phyloP scores from a whole-genome alignment of 176 grass and related monocot genomes.

The Phyllostachys edulis region DNA sequence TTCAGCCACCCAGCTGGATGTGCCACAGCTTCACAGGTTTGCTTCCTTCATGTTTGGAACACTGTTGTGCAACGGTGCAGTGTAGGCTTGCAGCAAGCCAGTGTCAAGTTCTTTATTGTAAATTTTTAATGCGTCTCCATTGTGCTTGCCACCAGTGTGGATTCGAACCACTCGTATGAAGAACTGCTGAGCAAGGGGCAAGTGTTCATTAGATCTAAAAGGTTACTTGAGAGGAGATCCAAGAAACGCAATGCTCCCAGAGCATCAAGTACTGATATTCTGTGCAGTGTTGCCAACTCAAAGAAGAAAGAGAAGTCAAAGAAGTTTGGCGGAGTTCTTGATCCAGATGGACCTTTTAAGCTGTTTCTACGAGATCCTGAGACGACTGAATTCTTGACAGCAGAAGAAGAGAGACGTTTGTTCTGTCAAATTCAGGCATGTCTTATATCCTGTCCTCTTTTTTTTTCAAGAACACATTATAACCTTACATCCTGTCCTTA shows the following conservation, averaged over 20 bases:
- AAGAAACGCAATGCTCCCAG: constrained; percentile 40
- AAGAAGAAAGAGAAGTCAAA: constrained; percentile 41
- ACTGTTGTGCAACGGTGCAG: not conserved
- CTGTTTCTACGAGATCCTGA: constrained; percentile 61
- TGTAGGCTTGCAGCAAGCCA: not conserved
- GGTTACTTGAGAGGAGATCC: constrained; percentile 53
- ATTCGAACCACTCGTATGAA: not conserved
- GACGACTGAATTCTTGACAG: constrained; percentile 62
- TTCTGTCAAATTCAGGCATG: constrained; percentile 69
- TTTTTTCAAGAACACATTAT: not conserved
- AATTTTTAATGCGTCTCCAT: not conserved
- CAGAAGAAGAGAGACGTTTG: constrained; percentile 60
- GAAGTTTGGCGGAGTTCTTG: constrained; percentile 50
- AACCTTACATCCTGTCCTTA: not conserved
- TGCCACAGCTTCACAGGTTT: constrained; percentile 28
- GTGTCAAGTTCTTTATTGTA: not conserved
- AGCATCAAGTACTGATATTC: constrained; percentile 19
- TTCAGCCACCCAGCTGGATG: constrained; percentile 22
- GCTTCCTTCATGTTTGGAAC: not conserved
- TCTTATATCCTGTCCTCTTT: not conserved
- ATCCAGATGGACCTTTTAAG: constrained; percentile 55
- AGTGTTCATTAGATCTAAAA: constrained; percentile 52
- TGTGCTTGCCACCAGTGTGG: constrained; percentile 19
- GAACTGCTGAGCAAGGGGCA: constrained; percentile 32
- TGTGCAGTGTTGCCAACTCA: not conserved